Evolutionary conservation across 495 filamentous ascomycete species (phyloP), one percentile per base, ranked within the genome.

Genomic region (Filosporella fistucella): DNA sequence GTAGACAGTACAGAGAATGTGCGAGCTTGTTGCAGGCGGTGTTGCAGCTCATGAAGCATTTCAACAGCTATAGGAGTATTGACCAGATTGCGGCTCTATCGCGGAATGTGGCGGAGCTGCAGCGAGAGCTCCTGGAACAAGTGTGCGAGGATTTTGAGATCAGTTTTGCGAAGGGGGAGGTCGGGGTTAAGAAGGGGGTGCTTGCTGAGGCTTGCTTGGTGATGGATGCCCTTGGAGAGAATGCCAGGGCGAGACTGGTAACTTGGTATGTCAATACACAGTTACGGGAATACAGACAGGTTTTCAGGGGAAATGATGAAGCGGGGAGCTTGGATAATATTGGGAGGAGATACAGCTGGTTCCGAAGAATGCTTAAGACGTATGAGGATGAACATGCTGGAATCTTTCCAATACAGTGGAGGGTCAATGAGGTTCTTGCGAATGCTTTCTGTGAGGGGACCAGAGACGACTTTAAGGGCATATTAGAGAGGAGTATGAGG

Each of bases 191-290:
- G 53, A 84, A 82, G 53, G 76, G 69, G 11, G 81, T 85, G 56
- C 74, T 98, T 36, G 71, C 82, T 16, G 94, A 98, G 65, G 88
- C 87, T 8, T 98, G 93, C 63, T 70, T 82, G 52, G 91, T 97
- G 34, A 93, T 95, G 80, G 94, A 98, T 73, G 89, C 93, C 29
- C 68, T 98, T 37, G 94, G 94, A 4, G 93, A 97, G 3, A 84
- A 85, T 62, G 91, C 94, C 32, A 78, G 84, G 55, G 76, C 86
- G 2, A 72, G 93, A 45, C 66, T 98, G 20, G 76, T 96, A 52
- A 93, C 85, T 20, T 98, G 93, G 93, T 98, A 98, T 61, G 91
- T 94, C 68, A 98, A 98, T 58, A 95, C 93, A 9, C 88, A 96
- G 69, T 71, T 98, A 48, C 80, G 93, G 29, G 93, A 98, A 65